Evolutionary conservation across 495 filamentous ascomycete species (phyloP).

Genomic region (Cercophora newfieldiana): DNA sequence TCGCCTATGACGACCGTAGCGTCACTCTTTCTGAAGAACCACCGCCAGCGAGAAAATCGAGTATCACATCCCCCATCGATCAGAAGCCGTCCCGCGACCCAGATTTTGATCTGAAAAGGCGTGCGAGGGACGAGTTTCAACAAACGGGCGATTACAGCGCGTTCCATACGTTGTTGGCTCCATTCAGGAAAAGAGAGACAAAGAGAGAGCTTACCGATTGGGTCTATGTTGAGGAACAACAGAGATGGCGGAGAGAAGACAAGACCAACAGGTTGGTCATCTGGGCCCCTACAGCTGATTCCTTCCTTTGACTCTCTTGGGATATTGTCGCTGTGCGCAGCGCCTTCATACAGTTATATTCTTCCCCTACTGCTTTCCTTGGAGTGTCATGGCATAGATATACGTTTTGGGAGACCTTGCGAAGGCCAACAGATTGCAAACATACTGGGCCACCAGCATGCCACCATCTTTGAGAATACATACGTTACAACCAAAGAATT

Average conservation of each 20-base stretch:
- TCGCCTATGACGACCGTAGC: background rate
- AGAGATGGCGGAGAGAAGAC: background rate
- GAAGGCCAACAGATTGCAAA: too few species aligned
- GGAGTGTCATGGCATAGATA: too few species aligned
- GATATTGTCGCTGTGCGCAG: background rate
- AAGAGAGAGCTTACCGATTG: background rate
- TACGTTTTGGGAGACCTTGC: too few species aligned
- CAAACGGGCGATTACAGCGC: background rate
- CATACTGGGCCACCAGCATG: too few species aligned
- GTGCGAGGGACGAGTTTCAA: background rate
- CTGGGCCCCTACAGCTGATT: conserved; percentile 2
- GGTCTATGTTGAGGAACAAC: background rate
- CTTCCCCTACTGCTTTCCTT: background rate
- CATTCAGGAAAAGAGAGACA: background rate
- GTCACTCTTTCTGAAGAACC: background rate
- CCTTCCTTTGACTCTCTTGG: background rate
- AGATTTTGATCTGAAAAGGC: background rate
- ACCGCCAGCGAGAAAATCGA: background rate
- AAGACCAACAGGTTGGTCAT: background rate
- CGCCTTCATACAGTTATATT: background rate
- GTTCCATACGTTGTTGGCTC: background rate
- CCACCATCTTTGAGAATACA: too few species aligned
- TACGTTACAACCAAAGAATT: too few species aligned
- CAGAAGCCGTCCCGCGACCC: background rate
- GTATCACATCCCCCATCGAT: background rate